Evolutionary conservation across 208 protist species (phyloP), one percentile per base, ranked within the genome.

Genomic region (Acanthamoeba sp.): DNA sequence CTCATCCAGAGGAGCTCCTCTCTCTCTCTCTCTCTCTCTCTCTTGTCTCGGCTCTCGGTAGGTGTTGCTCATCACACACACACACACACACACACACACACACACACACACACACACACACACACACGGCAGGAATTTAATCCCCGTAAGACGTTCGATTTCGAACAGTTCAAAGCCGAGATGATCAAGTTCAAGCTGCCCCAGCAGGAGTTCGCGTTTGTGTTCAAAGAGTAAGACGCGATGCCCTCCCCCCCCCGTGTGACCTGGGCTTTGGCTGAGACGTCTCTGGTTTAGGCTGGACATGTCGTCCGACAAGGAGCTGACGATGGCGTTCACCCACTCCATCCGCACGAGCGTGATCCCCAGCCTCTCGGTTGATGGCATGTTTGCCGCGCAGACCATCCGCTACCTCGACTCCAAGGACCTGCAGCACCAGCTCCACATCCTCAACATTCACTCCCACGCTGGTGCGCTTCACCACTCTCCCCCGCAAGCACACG

Each of bases 181-280:
- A 66, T 91, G 85, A 7, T 62, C 55, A 91, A 91, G 85, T 71
- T 91, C 36, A 91, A 91, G 85, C 85, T 71, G 22, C 85, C 85
- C 24, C 12, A 42, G 12, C 85, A 91, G n/a, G 52, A 91, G 36
- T 91, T 91, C 20, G 38, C 55, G 29, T 91, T 91, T 69, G 85
- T 91, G 6, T 32, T 88, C 9, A 50, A 88, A 62, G 45, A 59
- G 78, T 88, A 36, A 36, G 22, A 14, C 50, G 45, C 45, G 45
- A 55, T 18, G 16, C 50, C 18, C 0, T 55, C n/a, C n/a, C n/a
- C n/a, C n/a, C n/a, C n/a, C n/a, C n/a, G n/a, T n/a, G n/a, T n/a
- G n/a, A n/a, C n/a, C n/a, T n/a, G n/a, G n/a, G n/a, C n/a, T n/a
- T n/a, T n/a, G n/a, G n/a, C n/a, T n/a, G n/a, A n/a, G n/a, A n/a